Percentiles rank a stretch among this genome's conserved stretches.
Conservation (phyloP, 1,284 basidiomycete species). For the Cryptococcus amylolentus region DNA sequence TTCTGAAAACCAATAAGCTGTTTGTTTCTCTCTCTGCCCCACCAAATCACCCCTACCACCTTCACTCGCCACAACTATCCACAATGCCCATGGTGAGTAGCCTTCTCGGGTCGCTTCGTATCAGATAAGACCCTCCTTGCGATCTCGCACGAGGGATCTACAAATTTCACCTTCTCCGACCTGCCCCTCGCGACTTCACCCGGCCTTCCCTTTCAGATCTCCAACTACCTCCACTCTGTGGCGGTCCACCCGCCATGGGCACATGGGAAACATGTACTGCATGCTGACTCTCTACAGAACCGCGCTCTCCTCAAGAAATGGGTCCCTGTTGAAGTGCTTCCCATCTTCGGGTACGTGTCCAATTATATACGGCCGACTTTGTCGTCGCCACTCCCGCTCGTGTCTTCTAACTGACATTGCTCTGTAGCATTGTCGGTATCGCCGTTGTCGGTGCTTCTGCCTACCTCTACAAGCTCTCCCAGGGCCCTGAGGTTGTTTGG, state of each 20-base stretch:
- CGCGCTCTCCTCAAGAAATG: slow-evolving; percentile 23
- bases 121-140: background rate
- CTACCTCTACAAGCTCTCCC: slow-evolving; percentile 44
- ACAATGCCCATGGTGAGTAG: slow-evolving; percentile 16
- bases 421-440: slow-evolving; percentile 36
- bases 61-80: background rate
- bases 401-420: background rate
- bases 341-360: slow-evolving; percentile 35
- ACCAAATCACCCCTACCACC: background rate
- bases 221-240: background rate
- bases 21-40: background rate
- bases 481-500: slow-evolving; percentile 48
- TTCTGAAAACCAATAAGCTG: no score
- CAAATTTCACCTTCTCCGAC: background rate
- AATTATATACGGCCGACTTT: background rate
- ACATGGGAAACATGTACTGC: background rate
- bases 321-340: slow-evolving; percentile 34
- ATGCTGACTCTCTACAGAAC: slow-evolving; percentile 5
- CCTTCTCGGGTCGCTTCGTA: background rate
- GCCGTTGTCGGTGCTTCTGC: slow-evolving; percentile 37
- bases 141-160: no score
- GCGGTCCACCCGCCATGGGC: background rate
- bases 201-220: background rate
- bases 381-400: background rate
- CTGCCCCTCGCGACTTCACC: slow-evolving; percentile 1